phyloP scores from a whole-genome alignment of 768 basidiomycete species.

The Psilocybe azurescens region DNA sequence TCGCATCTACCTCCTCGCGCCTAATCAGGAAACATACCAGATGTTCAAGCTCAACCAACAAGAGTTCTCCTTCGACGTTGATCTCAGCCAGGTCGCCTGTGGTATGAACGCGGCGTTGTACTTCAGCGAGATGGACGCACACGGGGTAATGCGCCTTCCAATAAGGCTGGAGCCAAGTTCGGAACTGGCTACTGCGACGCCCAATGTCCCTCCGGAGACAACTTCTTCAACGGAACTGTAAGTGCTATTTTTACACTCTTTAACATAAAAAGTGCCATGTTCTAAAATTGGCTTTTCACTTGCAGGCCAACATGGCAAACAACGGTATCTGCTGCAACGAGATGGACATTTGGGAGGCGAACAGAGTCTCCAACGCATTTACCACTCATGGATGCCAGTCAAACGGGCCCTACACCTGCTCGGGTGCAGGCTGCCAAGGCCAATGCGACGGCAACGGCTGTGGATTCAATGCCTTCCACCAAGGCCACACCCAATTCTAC shows the following conservation, averaged over 20 bases:
- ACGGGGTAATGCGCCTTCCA: conserved; percentile 55
- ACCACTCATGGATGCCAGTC: conserved; percentile 54
- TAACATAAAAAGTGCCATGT: neutral
- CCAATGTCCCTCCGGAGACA: conserved; percentile 65
- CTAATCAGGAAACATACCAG: conserved; percentile 45
- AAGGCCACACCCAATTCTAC: conserved; percentile 49
- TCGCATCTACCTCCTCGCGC: conserved; percentile 52
- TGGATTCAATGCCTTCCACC: conserved; percentile 62
- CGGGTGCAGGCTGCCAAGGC: conserved; percentile 43
- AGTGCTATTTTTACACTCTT: conserved; percentile 14
- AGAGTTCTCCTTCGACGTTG: conserved; percentile 67
- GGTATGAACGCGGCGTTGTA: conserved; percentile 68
- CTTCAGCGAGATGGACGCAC: conserved; percentile 64
- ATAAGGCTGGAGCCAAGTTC: conserved; percentile 61
- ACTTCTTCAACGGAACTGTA: conserved; percentile 65
- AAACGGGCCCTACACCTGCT: conserved; percentile 44
- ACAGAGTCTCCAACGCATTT: conserved; percentile 51
- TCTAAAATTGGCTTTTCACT: neutral
- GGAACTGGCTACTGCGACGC: conserved; percentile 73
- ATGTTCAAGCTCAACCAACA: conserved; percentile 57
- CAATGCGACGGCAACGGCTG: conserved; percentile 58
- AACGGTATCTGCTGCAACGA: conserved; percentile 57
- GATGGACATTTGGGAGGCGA: conserved; percentile 66
- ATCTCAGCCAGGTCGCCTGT: conserved; percentile 59
- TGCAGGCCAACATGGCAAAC: conserved; percentile 52